Conservation (phyloP, 192 early-diverging fungal species). For the Tieghemiomyces parasiticus region DNA sequence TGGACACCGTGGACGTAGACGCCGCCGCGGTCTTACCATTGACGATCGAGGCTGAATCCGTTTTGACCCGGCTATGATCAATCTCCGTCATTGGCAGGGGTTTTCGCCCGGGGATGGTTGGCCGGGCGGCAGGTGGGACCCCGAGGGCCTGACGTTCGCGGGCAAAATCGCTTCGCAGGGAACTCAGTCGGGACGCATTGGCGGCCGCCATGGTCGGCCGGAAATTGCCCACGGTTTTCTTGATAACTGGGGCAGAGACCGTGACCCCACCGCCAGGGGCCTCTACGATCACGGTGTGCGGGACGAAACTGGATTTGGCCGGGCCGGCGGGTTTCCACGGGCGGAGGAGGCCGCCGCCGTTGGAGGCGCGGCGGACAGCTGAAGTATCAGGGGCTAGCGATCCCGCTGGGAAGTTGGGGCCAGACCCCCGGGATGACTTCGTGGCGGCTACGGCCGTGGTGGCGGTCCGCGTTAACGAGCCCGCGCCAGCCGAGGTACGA, state of each 20-base stretch:
- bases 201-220: too few relatives aligned
- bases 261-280: not conserved
- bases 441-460: too few relatives aligned
- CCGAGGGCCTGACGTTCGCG: not conserved
- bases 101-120: too few relatives aligned
- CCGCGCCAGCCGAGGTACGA: not conserved
- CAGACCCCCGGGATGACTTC: not conserved
- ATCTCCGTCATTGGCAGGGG: not conserved
- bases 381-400: too few relatives aligned
- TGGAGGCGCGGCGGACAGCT: too few relatives aligned
- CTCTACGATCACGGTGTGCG: not conserved
- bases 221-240: too few relatives aligned
- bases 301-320: not conserved
- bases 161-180: not conserved
- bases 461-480: not conserved
- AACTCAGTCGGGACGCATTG: not conserved
- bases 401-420: not conserved
- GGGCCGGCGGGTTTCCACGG: not conserved
- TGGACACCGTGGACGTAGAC: too few relatives aligned
- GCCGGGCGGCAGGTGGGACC: too few relatives aligned
- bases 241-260: not conserved
- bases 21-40: too few relatives aligned
- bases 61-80: not conserved
- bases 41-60: not conserved
- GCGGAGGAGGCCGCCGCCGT: not conserved